A percentile compares a stretch with the other conserved stretches of the same genome.
Conservation (phyloP, 2,329 filamentous ascomycete genomes). For the Aspergillus clavatus region DNA sequence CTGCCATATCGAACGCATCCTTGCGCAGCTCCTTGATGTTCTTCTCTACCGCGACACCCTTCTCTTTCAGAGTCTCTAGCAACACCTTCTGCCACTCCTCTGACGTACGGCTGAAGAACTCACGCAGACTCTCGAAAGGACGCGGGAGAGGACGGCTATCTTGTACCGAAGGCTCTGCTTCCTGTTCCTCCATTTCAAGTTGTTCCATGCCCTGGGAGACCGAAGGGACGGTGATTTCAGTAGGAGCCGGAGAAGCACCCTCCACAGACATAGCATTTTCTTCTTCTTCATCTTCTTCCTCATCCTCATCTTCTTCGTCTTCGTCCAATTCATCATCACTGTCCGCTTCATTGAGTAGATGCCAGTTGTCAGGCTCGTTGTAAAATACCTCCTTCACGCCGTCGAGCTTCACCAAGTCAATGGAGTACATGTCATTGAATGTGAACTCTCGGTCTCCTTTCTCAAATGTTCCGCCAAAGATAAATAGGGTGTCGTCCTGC, state of each 20-base stretch:
- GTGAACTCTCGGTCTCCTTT: conserved; percentile 93
- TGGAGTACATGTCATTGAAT: conserved; percentile 88
- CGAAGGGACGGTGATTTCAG: conserved; percentile 34
- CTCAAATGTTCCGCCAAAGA: conserved; percentile 93
- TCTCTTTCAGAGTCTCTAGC: conserved; percentile 68
- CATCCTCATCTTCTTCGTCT: conserved; percentile 40
- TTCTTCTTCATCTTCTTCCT: conserved; percentile 42
- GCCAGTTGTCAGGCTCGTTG: conserved; percentile 81
- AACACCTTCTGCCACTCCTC: conserved; percentile 87
- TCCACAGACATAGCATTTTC: conserved; percentile 44
- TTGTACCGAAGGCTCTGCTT: conserved; percentile 48
- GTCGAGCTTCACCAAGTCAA: conserved; percentile 91
- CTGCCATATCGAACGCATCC: conserved; percentile 81
- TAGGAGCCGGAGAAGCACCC: conserved; percentile 31
- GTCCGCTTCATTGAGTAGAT: conserved; percentile 56
- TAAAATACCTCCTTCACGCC: conserved; percentile 89
- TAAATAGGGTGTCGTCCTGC: conserved; percentile 86
- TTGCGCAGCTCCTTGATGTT: conserved; percentile 88
- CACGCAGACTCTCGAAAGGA: conserved; percentile 83
- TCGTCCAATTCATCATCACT: conserved; percentile 53
- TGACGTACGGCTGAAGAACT: conserved; percentile 86
- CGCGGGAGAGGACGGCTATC: conserved; percentile 71
- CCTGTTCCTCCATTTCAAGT: conserved; percentile 36
- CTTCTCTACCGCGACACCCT: conserved; percentile 53
- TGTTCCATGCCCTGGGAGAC: conserved; percentile 35